Base-by-base conservation (phyloP, 1,139 yeast genomes). In the Pichia sp. region DNA sequence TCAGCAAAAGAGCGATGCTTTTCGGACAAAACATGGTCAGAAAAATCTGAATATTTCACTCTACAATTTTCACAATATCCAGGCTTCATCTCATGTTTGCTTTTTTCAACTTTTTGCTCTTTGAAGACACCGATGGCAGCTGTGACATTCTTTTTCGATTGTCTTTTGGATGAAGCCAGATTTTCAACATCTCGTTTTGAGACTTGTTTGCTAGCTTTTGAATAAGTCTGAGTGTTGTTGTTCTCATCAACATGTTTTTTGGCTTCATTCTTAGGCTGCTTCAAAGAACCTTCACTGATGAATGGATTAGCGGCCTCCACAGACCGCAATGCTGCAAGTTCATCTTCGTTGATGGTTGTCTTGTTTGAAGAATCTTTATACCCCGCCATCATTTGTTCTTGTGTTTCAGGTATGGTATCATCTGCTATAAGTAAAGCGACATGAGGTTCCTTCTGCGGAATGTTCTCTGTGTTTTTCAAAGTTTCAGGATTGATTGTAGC, bases 11-110 rank as follows among this genome's bases (percentile, higher is more conserved):
- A 80, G 48, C 88, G 77, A 69, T 95, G 99, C 62, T 86, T 81
- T 50, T 80, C 81, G 29, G 90, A 78, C 36, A 67, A 67, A 51
- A 90, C 80, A 67, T 93, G 99, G 54, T 82, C 89, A 33, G 84
- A 87, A 66, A 92, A 85, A 63, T 82, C 81, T 52, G 87, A 92
- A 67, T 88, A 93, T 67, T 87, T 86, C 61, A 87, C 89, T 38
- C 95, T 79, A 70, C 99, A 93, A 69, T 93, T 95, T 67, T 93
- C 99, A 72, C 99, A 93, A 70, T 88, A 90, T 0, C 96, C 96
- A 1, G 84, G 69, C 51, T 51, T 57, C 45, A 53, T 48, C 41
- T 59, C 61, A 27, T 49, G 55, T 51, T 56, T 60, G 55, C 60
- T 58, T 48, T 60, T 63, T 49, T 53, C 51, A 29, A 40, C 49